Evolutionary conservation across 108 stramenopile species (phyloP).

Genomic region (Nannochloropsis oceanica): DNA sequence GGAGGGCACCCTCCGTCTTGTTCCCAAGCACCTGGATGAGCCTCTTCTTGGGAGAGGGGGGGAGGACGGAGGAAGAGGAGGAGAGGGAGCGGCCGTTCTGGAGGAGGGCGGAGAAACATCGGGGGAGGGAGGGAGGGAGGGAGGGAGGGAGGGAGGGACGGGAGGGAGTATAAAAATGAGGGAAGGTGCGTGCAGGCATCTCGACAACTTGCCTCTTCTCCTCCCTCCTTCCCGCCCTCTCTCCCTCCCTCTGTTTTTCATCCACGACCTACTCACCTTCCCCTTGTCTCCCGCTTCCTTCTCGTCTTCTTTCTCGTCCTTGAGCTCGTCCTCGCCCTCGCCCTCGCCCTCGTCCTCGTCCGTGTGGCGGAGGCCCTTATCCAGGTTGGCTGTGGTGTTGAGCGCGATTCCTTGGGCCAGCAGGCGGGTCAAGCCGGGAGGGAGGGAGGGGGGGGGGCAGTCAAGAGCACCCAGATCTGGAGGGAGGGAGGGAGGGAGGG

Average conservation of each 20-base stretch:
- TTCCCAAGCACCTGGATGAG: neutral
- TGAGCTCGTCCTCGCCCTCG: no score
- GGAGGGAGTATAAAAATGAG: neutral
- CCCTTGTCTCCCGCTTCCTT: constrained; percentile 1
- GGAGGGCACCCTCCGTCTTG: constrained; percentile 84
- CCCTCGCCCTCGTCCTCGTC: constrained; percentile 26
- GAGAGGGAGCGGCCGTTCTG: no score
- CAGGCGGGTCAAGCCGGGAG: neutral
- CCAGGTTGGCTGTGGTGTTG: constrained; percentile 35
- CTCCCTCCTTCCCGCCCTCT: no score
- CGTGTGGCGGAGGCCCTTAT: neutral
- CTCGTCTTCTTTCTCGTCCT: no score
- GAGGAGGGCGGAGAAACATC: no score
- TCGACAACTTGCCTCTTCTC: neutral
- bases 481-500: neutral
- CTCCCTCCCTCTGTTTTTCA: no score
- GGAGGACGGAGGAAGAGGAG: neutral
- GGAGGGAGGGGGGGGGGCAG: neutral
- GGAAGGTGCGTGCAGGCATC: neutral
- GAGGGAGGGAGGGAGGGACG: neutral
- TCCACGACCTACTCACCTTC: constrained; percentile 2
- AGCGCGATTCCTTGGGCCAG: constrained; percentile 34
- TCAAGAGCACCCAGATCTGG: neutral
- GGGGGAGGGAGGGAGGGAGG: neutral
- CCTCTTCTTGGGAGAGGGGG: no score